A percentile compares a stretch with the other conserved stretches of the same genome.
phyloP scores from a whole-genome alignment of 2,329 filamentous ascomycete species.

The Coleophoma eucalyptorum region DNA sequence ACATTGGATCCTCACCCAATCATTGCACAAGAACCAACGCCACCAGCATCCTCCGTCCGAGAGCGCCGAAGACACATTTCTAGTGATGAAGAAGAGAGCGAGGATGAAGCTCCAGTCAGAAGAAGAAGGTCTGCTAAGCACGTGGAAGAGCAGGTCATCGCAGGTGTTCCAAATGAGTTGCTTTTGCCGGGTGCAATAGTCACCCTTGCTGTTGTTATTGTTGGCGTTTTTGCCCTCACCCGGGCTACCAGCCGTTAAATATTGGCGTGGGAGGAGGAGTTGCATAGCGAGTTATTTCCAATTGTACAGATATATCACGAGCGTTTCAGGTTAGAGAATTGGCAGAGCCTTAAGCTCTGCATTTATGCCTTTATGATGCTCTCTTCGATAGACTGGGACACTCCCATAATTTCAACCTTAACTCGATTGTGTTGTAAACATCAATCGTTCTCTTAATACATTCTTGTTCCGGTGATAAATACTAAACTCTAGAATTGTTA shows the following conservation, averaged over 20 bases:
- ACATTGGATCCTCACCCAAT: slow-evolving; percentile 53
- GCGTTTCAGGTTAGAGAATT: no score
- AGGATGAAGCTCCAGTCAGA: slow-evolving; percentile 38
- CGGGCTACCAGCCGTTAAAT: slow-evolving; percentile 50
- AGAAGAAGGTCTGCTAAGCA: slow-evolving; percentile 32
- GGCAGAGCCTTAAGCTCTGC: slow-evolving; percentile 1
- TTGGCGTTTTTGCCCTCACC: slow-evolving; percentile 87
- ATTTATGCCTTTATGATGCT: neutral
- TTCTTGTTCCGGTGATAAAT: no score
- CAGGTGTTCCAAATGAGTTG: slow-evolving; percentile 90
- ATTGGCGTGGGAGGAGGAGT: slow-evolving; percentile 3
- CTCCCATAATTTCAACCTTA: no score
- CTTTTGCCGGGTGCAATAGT: slow-evolving; percentile 91
- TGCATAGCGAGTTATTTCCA: no score
- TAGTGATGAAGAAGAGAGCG: slow-evolving; percentile 47
- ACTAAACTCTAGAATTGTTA: no score
- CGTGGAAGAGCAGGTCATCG: slow-evolving; percentile 65
- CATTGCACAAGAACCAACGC: slow-evolving; percentile 47
- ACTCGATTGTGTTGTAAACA: no score
- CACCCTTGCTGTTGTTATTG: slow-evolving; percentile 89
- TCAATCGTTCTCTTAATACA: no score
- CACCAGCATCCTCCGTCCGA: slow-evolving; percentile 46
- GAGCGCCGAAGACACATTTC: slow-evolving; percentile 40
- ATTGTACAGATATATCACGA: no score
- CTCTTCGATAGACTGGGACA: no score